Evolutionary conservation across 805 yeast species (phyloP).

Genomic region (Candida jianshihensis): DNA sequence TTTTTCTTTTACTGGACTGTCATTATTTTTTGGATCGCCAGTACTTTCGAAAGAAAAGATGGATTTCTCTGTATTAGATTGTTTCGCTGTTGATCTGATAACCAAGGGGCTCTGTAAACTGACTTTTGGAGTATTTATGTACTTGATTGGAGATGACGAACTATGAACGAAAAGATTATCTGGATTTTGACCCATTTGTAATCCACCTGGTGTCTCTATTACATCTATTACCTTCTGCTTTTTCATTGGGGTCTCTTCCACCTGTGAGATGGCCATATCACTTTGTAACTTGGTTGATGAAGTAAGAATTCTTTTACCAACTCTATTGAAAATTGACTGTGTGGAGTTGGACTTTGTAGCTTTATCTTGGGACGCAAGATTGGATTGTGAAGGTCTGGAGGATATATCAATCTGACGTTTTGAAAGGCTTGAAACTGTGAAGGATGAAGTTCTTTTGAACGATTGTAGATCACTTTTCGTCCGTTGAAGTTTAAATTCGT

Average conservation of each 20-base stretch:
- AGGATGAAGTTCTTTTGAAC: slow-evolving; percentile 18
- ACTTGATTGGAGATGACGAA: slow-evolving; percentile 10
- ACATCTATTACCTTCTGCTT: slow-evolving; percentile 12
- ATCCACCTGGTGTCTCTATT: slow-evolving; percentile 13
- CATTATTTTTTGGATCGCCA: slow-evolving; percentile 8
- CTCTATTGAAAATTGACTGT: slow-evolving; percentile 18
- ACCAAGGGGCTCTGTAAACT: slow-evolving; percentile 17
- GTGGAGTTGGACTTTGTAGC: slow-evolving; percentile 1
- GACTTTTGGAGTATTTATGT: slow-evolving; percentile 6
- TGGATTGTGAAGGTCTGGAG: slow-evolving; percentile 13
- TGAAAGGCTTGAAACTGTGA: slow-evolving; percentile 17
- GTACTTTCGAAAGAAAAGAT: too few species aligned
- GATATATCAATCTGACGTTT: slow-evolving; percentile 22
- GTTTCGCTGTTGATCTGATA: slow-evolving; percentile 11
- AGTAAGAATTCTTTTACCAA: slow-evolving; percentile 18
- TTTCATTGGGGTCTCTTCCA: slow-evolving; percentile 23
- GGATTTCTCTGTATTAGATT: slow-evolving; percentile 17
- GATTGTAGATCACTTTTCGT: slow-evolving; percentile 19
- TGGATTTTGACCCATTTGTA: not conserved
- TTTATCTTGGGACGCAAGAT: not conserved
- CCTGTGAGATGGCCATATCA: slow-evolving; percentile 17
- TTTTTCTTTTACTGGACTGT: too few species aligned
- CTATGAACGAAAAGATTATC: slow-evolving; percentile 5
- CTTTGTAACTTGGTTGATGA: slow-evolving; percentile 4
- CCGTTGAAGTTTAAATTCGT: slow-evolving; percentile 15